Evolutionary conservation across 306 rosid species (phyloP).

Genomic region (Rubus idaeus): DNA sequence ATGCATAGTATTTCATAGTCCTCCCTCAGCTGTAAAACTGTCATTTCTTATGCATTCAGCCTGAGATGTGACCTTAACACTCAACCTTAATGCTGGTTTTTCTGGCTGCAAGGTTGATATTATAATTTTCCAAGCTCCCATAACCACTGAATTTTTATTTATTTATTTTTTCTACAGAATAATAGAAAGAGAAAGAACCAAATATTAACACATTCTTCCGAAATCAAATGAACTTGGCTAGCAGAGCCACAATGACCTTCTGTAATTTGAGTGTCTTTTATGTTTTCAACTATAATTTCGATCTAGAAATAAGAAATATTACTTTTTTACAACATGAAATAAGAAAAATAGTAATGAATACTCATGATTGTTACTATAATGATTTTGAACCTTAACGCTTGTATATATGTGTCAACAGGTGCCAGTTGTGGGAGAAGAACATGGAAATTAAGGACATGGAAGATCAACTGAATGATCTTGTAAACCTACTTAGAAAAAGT

Average conservation of each 20-base stretch:
- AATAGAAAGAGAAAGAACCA: background rate
- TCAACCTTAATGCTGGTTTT: background rate
- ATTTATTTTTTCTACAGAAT: background rate
- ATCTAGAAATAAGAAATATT: background rate
- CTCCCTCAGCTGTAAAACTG: background rate
- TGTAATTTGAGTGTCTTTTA: constrained; percentile 1
- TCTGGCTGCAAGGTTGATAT: background rate
- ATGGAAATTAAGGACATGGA: constrained; percentile 69
- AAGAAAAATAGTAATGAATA: background rate
- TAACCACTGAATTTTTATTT: background rate
- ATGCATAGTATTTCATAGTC: background rate
- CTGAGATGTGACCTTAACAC: background rate
- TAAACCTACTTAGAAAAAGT: constrained; percentile 53
- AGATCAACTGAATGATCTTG: constrained; percentile 67
- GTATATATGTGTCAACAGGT: constrained; percentile 46
- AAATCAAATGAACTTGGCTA: background rate
- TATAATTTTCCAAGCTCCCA: background rate
- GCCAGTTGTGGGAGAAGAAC: constrained; percentile 70
- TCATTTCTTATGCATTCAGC: background rate
- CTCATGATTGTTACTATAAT: background rate
- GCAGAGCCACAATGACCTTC: background rate
- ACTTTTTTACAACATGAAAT: constrained; percentile 9
- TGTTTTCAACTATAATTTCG: background rate
- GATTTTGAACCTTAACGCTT: constrained; percentile 22
- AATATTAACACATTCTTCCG: constrained; percentile 11